Conservation (phyloP, 306 rosid genomes). For the Gillenia trifoliata region DNA sequence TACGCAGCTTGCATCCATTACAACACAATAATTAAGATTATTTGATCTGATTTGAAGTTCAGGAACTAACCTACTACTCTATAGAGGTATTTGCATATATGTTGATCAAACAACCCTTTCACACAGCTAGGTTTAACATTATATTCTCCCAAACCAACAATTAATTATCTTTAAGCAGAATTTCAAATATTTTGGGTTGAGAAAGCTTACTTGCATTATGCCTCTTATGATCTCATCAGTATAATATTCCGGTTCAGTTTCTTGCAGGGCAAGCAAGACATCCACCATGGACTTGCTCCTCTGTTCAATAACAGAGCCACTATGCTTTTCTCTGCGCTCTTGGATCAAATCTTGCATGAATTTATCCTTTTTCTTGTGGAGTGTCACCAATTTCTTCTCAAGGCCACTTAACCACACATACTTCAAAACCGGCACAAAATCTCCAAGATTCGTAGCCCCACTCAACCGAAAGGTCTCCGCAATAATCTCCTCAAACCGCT, state of each 20-base stretch:
- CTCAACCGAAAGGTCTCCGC: slow-evolving; percentile 6
- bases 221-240: slow-evolving; percentile 28
- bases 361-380: slow-evolving; percentile 24
- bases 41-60: too few relatives aligned
- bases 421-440: slow-evolving; percentile 22
- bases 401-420: slow-evolving; percentile 1
- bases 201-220: slow-evolving; percentile 21
- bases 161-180: not conserved
- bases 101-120: too few relatives aligned
- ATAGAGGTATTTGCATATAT: too few relatives aligned
- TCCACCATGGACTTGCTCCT: slow-evolving; percentile 33
- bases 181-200: not conserved
- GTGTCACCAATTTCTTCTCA: slow-evolving; percentile 19
- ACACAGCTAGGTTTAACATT: too few relatives aligned
- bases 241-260: slow-evolving; percentile 28
- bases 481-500: slow-evolving; percentile 20
- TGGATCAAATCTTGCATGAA: slow-evolving; percentile 30
- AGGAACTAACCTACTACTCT: too few relatives aligned
- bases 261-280: slow-evolving; percentile 25
- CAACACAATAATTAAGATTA: too few relatives aligned
- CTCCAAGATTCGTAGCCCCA: slow-evolving; percentile 26
- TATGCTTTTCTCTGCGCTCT: slow-evolving; percentile 7
- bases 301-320: not conserved
- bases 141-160: too few relatives aligned
- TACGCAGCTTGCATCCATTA: too few relatives aligned